Evolutionary conservation across 192 early-diverging fungal species (phyloP).

Genomic region (Mortierella hygrophila): DNA sequence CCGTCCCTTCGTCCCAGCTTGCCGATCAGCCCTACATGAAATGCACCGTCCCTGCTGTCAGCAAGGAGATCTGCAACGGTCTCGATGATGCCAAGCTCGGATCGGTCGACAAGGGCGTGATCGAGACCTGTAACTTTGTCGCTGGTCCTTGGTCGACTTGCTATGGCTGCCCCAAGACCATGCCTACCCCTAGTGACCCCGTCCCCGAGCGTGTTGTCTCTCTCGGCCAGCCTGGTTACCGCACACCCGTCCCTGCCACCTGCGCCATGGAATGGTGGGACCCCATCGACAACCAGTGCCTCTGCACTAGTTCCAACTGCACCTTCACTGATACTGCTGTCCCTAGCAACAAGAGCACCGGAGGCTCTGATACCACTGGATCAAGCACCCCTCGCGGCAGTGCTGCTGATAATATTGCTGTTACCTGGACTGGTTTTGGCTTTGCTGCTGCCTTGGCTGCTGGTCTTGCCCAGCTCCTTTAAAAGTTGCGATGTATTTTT

Average conservation of each 20-base stretch:
- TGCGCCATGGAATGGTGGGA: slow-evolving; percentile 79
- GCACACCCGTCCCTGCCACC: slow-evolving; percentile 63
- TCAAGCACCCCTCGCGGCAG: background rate
- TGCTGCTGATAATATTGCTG: background rate
- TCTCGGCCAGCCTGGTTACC: slow-evolving; percentile 34
- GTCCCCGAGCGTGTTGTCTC: slow-evolving; percentile 43
- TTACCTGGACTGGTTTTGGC: background rate
- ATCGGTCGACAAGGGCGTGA: slow-evolving; percentile 42
- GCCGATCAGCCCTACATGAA: slow-evolving; percentile 72
- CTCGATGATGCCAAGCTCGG: slow-evolving; percentile 59
- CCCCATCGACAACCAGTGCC: slow-evolving; percentile 68
- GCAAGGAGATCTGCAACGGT: slow-evolving; percentile 78
- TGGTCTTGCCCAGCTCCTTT: slow-evolving; percentile 35
- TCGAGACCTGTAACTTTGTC: slow-evolving; percentile 61
- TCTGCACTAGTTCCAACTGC: slow-evolving; percentile 67
- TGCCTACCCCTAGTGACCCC: slow-evolving; percentile 57
- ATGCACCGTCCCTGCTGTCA: slow-evolving; percentile 63
- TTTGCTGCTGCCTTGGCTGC: slow-evolving; percentile 21
- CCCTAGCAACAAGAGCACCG: slow-evolving; percentile 17
- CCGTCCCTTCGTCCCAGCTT: slow-evolving; percentile 75
- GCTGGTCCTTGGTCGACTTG: slow-evolving; percentile 61
- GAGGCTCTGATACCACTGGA: background rate
- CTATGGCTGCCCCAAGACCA: slow-evolving; percentile 60
- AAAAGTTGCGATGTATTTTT: background rate
- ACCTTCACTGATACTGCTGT: slow-evolving; percentile 67